Conservation (phyloP, 1,139 yeast species). For the Geotrichum aggregatum region DNA sequence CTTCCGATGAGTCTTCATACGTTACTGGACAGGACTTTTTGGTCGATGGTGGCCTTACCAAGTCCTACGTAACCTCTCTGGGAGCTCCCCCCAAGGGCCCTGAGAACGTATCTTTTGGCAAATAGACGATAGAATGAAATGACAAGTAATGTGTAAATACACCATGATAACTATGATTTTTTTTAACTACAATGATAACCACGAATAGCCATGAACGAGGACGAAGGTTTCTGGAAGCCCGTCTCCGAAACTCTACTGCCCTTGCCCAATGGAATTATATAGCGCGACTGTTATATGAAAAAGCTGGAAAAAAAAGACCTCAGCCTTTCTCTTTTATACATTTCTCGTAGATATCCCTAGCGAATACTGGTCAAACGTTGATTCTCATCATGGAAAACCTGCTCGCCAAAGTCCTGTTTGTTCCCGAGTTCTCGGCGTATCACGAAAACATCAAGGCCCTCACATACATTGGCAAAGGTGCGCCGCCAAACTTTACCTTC, state of each 20-base stretch:
- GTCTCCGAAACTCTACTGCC: too few species aligned
- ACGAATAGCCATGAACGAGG: too few species aligned
- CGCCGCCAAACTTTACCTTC: constrained; percentile 36
- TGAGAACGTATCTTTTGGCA: constrained; percentile 34
- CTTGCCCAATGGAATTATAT: not conserved
- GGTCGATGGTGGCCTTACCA: constrained; percentile 74
- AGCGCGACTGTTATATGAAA: too few species aligned
- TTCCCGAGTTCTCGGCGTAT: constrained; percentile 18
- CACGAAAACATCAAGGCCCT: constrained; percentile 27
- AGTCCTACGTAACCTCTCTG: constrained; percentile 35
- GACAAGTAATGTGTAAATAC: too few species aligned
- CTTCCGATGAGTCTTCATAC: constrained; percentile 73
- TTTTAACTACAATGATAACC: too few species aligned
- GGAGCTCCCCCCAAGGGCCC: constrained; percentile 32
- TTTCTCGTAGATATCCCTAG: too few species aligned
- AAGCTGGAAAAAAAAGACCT: not conserved
- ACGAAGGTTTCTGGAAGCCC: too few species aligned
- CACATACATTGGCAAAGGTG: constrained; percentile 28
- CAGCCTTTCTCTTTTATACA: not conserved
- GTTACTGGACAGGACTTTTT: constrained; percentile 79
- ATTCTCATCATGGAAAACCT: constrained; percentile 17
- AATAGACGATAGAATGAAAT: too few species aligned
- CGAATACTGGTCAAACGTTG: too few species aligned
- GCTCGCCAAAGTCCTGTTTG: constrained; percentile 19
- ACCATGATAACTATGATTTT: too few species aligned